phyloP scores from a whole-genome alignment of 106 monocot genomes.

The Allium sativum region DNA sequence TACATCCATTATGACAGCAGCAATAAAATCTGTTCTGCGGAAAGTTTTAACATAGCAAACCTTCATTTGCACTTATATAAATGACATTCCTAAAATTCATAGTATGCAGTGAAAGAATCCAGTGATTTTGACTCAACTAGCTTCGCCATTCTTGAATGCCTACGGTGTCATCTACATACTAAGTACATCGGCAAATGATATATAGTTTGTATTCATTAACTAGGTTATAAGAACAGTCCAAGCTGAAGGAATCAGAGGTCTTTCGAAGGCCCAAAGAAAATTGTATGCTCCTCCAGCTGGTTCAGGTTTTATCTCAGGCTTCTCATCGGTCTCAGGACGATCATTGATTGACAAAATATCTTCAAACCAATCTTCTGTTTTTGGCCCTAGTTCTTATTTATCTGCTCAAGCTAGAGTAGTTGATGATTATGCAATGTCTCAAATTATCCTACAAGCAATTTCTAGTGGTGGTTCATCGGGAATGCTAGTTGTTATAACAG shows the following conservation, averaged over 20 bases:
- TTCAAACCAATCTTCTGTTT: constrained; percentile 37
- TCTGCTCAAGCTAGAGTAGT: constrained; percentile 81
- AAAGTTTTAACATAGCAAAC: too few relatives aligned
- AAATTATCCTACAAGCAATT: constrained; percentile 59
- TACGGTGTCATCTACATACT: too few relatives aligned
- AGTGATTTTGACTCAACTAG: too few relatives aligned
- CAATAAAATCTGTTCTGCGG: too few relatives aligned
- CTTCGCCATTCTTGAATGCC: too few relatives aligned
- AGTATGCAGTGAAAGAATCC: too few relatives aligned
- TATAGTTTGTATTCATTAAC: neutral
- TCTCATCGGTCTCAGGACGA: constrained; percentile 53
- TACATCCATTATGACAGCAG: too few relatives aligned
- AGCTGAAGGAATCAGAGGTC: constrained; percentile 80
- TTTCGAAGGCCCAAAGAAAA: constrained; percentile 69
- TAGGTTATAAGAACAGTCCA: constrained; percentile 83
- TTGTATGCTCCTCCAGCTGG: constrained; percentile 86
- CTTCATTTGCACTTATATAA: too few relatives aligned
- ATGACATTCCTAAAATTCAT: too few relatives aligned
- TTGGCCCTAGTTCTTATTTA: constrained; percentile 75
- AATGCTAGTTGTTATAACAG: constrained; percentile 82
- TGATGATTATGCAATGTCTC: constrained; percentile 88
- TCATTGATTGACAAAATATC: constrained; percentile 51
- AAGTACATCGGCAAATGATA: too few relatives aligned
- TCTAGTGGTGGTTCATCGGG: constrained; percentile 47
- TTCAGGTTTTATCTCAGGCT: constrained; percentile 85